Conservation (phyloP, 495 filamentous ascomycete genomes). For the Talaromyces stipitatus region DNA sequence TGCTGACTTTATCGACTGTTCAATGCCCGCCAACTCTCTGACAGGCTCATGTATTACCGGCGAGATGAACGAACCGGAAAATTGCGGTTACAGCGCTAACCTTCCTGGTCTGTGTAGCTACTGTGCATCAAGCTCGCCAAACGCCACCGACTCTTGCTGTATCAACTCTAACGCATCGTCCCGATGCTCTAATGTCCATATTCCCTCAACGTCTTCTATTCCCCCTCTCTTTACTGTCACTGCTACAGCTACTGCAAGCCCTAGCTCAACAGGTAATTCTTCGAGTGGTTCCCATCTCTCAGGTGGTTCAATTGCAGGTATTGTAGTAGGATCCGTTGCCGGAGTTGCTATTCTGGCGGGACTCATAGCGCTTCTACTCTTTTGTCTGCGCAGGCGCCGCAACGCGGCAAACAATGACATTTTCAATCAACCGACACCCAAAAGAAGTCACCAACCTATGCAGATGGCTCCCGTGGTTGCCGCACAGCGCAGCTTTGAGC, state of each 20-base stretch:
- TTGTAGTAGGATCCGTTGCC: slow-evolving; percentile 74
- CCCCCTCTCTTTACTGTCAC: slow-evolving; percentile 53
- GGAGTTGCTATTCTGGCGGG: slow-evolving; percentile 60
- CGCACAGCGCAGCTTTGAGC: slow-evolving; percentile 55
- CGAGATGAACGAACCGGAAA: slow-evolving; percentile 68
- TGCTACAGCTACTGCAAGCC: slow-evolving; percentile 34
- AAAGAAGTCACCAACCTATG: slow-evolving; percentile 48
- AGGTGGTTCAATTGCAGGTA: slow-evolving; percentile 81
- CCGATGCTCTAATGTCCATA: slow-evolving; percentile 62
- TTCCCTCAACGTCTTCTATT: slow-evolving; percentile 64
- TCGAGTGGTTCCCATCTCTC: slow-evolving; percentile 52
- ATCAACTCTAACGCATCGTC: slow-evolving; percentile 64
- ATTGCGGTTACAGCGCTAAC: slow-evolving; percentile 84
- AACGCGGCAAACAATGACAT: slow-evolving; percentile 53
- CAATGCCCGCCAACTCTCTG: slow-evolving; percentile 71
- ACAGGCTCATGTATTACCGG: slow-evolving; percentile 67
- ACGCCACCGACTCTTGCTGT: slow-evolving; percentile 94
- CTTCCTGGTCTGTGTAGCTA: slow-evolving; percentile 80
- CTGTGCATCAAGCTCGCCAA: slow-evolving; percentile 72
- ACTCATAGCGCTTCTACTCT: slow-evolving; percentile 52
- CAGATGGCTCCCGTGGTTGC: slow-evolving; percentile 24
- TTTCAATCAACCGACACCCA: slow-evolving; percentile 83
- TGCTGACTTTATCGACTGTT: slow-evolving; percentile 88
- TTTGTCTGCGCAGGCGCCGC: slow-evolving; percentile 51
- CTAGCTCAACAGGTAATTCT: slow-evolving; percentile 34